phyloP scores from a whole-genome alignment of 345 rosid genomes.

The Rhodamnia rubescens region DNA sequence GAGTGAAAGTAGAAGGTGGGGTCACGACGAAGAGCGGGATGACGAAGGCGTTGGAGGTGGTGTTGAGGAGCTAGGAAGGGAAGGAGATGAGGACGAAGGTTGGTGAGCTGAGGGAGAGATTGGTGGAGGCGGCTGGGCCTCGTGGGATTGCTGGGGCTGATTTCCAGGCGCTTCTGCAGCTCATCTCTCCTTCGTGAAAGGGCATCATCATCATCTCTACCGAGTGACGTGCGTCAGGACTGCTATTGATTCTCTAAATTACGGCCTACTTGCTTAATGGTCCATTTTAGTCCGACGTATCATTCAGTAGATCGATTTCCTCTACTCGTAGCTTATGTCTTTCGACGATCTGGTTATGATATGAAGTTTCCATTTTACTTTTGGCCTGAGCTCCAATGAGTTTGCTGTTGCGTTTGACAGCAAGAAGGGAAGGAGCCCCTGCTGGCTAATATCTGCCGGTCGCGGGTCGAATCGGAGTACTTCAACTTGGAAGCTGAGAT shows the following conservation, averaged over 20 bases:
- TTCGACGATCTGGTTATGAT: neutral
- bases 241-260: too few species aligned
- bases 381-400: neutral
- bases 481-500: too few species aligned
- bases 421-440: too few species aligned
- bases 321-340: neutral
- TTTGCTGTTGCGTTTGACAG: neutral
- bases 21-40: constrained; percentile 18
- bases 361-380: too few species aligned
- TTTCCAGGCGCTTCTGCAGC: constrained; percentile 8
- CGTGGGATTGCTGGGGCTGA: constrained; percentile 8
- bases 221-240: too few species aligned
- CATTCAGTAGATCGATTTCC: neutral
- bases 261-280: neutral
- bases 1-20: constrained; percentile 22
- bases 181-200: neutral
- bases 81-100: constrained; percentile 24
- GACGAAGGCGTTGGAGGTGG: constrained; percentile 20
- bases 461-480: too few species aligned
- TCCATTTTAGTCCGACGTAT: neutral
- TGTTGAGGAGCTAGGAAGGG: constrained; percentile 21
- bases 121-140: constrained; percentile 16
- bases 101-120: constrained; percentile 4
- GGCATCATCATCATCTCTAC: too few species aligned
- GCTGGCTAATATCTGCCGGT: too few species aligned